These are phyloP conservation scores for Phaeotremella fagi DNA, from an alignment of 768 basidiomycete genomes.

Conservation along the genomic window DNA sequence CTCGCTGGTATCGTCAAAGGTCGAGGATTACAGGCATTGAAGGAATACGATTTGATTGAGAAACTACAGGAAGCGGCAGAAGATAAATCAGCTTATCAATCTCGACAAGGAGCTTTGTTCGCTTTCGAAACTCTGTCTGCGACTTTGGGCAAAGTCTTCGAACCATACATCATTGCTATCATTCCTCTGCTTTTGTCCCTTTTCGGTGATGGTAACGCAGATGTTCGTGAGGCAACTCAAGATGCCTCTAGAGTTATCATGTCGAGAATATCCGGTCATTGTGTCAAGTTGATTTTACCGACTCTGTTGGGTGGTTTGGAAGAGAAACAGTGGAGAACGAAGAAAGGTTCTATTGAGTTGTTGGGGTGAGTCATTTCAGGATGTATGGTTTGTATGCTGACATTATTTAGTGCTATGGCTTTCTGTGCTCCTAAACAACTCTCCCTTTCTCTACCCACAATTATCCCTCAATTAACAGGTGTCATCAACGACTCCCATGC, in stretches of 20 bases:
- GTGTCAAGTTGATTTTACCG: constrained; percentile 90
- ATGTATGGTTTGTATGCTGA: background rate
- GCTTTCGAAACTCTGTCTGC: constrained; percentile 84
- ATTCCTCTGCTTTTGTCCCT: constrained; percentile 74
- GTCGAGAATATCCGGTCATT: constrained; percentile 83
- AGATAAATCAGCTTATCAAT: constrained; percentile 81
- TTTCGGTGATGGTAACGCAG: constrained; percentile 79
- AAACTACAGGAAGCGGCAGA: constrained; percentile 71
- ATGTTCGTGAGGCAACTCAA: constrained; percentile 88
- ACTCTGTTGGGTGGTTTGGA: constrained; percentile 83
- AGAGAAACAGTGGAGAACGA: constrained; percentile 97
- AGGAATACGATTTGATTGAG: constrained; percentile 71
- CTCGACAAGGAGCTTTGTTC: constrained; percentile 90
- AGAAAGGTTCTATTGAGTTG: constrained; percentile 89
- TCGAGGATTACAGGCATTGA: constrained; percentile 77
- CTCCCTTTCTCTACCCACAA: constrained; percentile 87
- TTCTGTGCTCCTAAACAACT: constrained; percentile 95
- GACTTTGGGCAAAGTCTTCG: constrained; percentile 77
- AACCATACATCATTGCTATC: constrained; percentile 81
- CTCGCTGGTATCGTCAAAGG: constrained; percentile 88
- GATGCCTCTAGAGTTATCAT: constrained; percentile 92
- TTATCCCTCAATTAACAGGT: constrained; percentile 90
- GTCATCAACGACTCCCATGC: constrained; percentile 96
- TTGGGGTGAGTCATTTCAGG: constrained; percentile 56
- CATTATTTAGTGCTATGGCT: constrained; percentile 68